Evolutionary conservation across 1,284 basidiomycete species (phyloP).

Genomic region (Dichomitus squalens): DNA sequence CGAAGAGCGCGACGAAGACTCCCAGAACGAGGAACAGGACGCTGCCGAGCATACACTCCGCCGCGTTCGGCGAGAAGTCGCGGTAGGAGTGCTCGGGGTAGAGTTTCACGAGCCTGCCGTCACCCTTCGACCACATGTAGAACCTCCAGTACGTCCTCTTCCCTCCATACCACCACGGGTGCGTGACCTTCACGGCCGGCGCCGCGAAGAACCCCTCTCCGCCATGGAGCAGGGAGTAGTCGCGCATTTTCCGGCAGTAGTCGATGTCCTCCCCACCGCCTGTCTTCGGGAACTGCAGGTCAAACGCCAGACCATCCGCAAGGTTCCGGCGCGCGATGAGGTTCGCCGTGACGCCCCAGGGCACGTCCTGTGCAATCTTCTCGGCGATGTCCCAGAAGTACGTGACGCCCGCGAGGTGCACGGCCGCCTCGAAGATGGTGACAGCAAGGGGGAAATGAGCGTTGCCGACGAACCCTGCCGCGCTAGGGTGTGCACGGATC

Average conservation of each 20-base stretch:
- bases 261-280: conserved; percentile 68
- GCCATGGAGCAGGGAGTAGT: conserved; percentile 37
- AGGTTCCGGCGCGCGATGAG: conserved; percentile 51
- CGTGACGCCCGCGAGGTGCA: conserved; percentile 57
- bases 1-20: conserved; percentile 12
- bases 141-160: conserved; percentile 54
- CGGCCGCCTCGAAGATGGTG: conserved; percentile 53
- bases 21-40: conserved; percentile 18
- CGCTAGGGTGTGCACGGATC: conserved; percentile 48
- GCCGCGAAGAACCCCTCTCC: conserved; percentile 50
- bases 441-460: conserved; percentile 49
- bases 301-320: conserved; percentile 47
- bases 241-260: conserved; percentile 54
- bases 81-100: conserved; percentile 51
- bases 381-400: conserved; percentile 65
- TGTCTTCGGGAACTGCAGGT: conserved; percentile 57
- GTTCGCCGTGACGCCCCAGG: conserved; percentile 68
- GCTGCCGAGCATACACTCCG: conserved; percentile 44
- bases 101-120: conserved; percentile 50
- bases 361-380: conserved; percentile 49
- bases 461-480: conserved; percentile 58
- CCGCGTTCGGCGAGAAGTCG: conserved; percentile 51
- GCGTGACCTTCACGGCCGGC: conserved; percentile 48
- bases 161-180: conserved; percentile 61
- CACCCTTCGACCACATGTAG: conserved; percentile 61